These are phyloP conservation scores for Zizania palustris DNA, from an alignment of 202 grass and related monocot species.

Conservation along the genomic window DNA sequence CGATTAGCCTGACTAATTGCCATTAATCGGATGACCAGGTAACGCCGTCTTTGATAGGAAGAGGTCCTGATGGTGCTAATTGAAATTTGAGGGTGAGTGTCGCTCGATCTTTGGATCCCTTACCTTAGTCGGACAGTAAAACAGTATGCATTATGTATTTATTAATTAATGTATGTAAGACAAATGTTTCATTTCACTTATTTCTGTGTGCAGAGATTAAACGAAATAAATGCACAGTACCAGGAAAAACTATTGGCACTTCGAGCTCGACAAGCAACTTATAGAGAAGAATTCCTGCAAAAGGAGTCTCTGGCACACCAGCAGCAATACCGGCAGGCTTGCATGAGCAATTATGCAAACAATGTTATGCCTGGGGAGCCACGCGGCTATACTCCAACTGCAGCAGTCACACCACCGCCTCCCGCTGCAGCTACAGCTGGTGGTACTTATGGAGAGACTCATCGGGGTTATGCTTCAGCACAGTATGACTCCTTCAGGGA, in stretches of 20 bases:
- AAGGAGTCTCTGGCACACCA: conserved; percentile 76
- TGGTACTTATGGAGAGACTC: conserved; percentile 55
- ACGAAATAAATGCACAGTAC: conserved; percentile 79
- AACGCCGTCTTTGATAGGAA: not conserved
- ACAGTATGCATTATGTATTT: not conserved
- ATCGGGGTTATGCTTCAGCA: conserved; percentile 56
- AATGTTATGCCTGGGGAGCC: conserved; percentile 45
- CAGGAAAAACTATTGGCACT: conserved; percentile 75
- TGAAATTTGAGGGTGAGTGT: not conserved
- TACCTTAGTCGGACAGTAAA: not conserved
- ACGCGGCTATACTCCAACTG: conserved; percentile 51
- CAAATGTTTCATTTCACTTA: conserved; percentile 21
- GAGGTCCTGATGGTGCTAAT: not conserved
- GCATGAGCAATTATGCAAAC: conserved; percentile 57
- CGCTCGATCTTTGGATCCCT: not conserved
- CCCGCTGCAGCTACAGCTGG: conserved; percentile 33
- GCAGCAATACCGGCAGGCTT: conserved; percentile 78
- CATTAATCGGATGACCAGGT: too few species aligned
- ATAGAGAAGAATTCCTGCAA: conserved; percentile 76
- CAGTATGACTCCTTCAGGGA: conserved; percentile 61
- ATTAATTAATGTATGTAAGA: conserved; percentile 15
- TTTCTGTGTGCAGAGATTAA: conserved; percentile 67
- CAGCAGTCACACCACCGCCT: conserved; percentile 17
- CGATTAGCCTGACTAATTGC: too few species aligned
- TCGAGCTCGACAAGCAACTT: conserved; percentile 62